Evolutionary conservation across 1,284 basidiomycete species (phyloP), one percentile per base, ranked within the genome.

Genomic region (Rugosomyces carneus): DNA sequence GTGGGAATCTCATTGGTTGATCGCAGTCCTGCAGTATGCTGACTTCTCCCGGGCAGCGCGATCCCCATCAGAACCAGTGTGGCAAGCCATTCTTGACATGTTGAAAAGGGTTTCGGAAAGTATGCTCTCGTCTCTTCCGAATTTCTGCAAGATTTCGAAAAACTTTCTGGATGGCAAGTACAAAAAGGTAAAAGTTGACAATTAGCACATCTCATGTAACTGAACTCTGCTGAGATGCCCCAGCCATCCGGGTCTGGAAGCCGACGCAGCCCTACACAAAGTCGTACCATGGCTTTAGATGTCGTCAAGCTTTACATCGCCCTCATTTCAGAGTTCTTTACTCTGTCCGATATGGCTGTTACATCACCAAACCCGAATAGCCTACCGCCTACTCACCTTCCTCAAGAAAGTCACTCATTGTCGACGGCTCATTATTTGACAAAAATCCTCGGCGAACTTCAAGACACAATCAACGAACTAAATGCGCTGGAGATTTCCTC

Each of bases 91-190:
- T 29, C 72, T 82, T 37, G 78, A 84, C 39, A 71, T 86, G 71
- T 73, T 84, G 40, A 89, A 88, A 66, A 77, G 69, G 49, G 59
- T 87, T 20, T 86, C 84, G 1, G 86, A 89, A 60, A 72, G 71
- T 20, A 75, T 88, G 67, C 61, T 88, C 15, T 69, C 77, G 16
- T 78, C 84, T 1, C 73, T 99, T 37, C 93, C 94, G 2, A 91
- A 80, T 55, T 98, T 97, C 66, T 97, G 93, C 93, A 84, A 84
- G 56, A 89, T 99, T 36, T 86, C 89, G 0, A 91, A 84, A 64
- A 82, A 80, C 11, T 95, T 94, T 62, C 82, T 93, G 65, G 93
- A 96, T 37, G 94, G 93, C 2, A 90, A 87, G 63, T 93, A 89
- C 63, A 85, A 83, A 62, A 89, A 84, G 73, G 91, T 91, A 48